Evolutionary conservation across 2,329 filamentous ascomycete species (phyloP).

Genomic region (Xylariaceae sp.): DNA sequence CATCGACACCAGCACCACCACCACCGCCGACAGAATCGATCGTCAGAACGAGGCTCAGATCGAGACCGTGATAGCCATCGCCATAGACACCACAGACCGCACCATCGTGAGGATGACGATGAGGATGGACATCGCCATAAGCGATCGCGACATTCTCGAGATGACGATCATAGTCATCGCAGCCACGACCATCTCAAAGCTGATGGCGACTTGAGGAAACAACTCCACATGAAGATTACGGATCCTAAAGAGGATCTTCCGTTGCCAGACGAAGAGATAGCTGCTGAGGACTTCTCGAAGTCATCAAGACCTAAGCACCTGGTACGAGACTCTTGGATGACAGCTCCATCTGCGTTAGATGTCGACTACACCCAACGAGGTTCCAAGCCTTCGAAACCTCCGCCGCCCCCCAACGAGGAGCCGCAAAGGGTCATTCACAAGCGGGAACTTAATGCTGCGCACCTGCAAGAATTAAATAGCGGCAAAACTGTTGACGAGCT

Average conservation of each 20-base stretch:
- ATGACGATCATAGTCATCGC: constrained; percentile 51
- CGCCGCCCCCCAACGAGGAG: constrained; percentile 55
- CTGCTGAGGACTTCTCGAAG: constrained; percentile 32
- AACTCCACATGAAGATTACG: constrained; percentile 44
- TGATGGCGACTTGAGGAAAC: constrained; percentile 39
- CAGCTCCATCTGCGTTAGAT: constrained; percentile 77
- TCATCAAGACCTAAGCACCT: constrained; percentile 42
- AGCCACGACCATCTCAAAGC: constrained; percentile 32
- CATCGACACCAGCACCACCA: constrained; percentile 51
- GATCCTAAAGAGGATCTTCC: constrained; percentile 56
- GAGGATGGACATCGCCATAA: constrained; percentile 65
- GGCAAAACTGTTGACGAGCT: constrained; percentile 58
- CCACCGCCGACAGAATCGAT: constrained; percentile 54
- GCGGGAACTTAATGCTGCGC: constrained; percentile 74
- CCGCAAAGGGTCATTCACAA: constrained; percentile 74
- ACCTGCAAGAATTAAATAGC: constrained; percentile 64
- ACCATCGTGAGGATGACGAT: constrained; percentile 46
- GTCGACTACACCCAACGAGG: constrained; percentile 78
- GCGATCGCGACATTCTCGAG: constrained; percentile 59
- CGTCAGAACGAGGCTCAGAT: constrained; percentile 43
- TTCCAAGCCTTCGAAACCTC: constrained; percentile 56
- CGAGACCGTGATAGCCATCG: constrained; percentile 38
- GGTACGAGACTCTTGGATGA: constrained; percentile 92
- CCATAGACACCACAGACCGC: constrained; percentile 40
- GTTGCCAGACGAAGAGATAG: constrained; percentile 53